A percentile compares a stretch with the other conserved stretches of the same genome.
phyloP scores from a whole-genome alignment of 2,329 filamentous ascomycete genomes.

The Fusarium nurragi region DNA sequence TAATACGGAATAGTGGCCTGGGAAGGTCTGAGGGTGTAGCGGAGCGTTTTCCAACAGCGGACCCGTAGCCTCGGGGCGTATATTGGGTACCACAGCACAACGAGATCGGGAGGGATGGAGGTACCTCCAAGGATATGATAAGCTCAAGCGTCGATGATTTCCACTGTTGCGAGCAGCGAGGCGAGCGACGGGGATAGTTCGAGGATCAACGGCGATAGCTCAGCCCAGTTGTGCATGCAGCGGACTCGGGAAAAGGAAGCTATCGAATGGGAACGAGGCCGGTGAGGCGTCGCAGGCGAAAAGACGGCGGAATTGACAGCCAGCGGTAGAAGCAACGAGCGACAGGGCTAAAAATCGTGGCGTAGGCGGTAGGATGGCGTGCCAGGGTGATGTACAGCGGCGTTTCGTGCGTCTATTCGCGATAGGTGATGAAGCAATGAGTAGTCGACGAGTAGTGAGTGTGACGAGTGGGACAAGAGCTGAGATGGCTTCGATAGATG shows the following conservation, averaged over 20 bases:
- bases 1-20: constrained; percentile 49
- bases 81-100: constrained; percentile 44
- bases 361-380: constrained; percentile 40
- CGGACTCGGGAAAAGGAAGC: constrained; percentile 21
- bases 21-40: constrained; percentile 47
- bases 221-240: constrained; percentile 42
- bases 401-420: constrained; percentile 36
- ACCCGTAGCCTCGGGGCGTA: constrained; percentile 47
- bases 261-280: constrained; percentile 36
- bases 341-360: constrained; percentile 41
- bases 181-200: constrained; percentile 13
- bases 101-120: constrained; percentile 37
- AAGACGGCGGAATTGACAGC: constrained; percentile 33
- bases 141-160: constrained; percentile 32
- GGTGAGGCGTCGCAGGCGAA: constrained; percentile 30
- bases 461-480: constrained; percentile 47
- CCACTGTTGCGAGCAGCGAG: constrained; percentile 34
- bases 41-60: constrained; percentile 49
- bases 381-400: constrained; percentile 36
- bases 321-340: constrained; percentile 38
- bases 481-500: constrained; percentile 42
- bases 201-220: constrained; percentile 16
- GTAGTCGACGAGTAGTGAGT: constrained; percentile 35
- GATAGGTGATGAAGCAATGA: constrained; percentile 37
- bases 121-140: constrained; percentile 42